Evolutionary conservation across 495 filamentous ascomycete species (phyloP).

Genomic region (Collariella sp.): DNA sequence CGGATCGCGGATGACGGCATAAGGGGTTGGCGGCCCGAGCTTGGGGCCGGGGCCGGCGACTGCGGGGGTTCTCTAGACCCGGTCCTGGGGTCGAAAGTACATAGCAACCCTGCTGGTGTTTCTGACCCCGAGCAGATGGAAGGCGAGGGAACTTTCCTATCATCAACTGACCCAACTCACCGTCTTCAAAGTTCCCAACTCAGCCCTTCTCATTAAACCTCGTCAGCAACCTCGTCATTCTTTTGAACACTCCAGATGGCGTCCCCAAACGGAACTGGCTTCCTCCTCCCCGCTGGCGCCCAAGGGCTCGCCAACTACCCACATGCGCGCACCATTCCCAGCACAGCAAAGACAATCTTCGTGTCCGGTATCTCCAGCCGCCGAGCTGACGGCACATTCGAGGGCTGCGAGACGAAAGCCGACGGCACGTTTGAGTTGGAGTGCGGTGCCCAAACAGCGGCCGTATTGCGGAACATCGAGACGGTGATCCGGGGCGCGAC

Average conservation of each 20-base stretch:
- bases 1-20: constrained; percentile 15
- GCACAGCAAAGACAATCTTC: constrained; percentile 19
- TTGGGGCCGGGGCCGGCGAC: background rate
- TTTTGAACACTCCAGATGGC: background rate
- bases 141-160: no score
- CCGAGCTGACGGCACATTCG: constrained; percentile 20
- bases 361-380: constrained; percentile 24
- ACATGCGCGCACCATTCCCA: constrained; percentile 21
- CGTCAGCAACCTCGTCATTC: no score
- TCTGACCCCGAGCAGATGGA: no score
- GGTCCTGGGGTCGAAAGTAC: no score
- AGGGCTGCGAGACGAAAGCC: constrained; percentile 13
- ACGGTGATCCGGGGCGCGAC: constrained; percentile 19
- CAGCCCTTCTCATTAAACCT: no score
- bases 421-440: constrained; percentile 15
- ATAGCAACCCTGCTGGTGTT: no score
- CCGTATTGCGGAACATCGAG: constrained; percentile 24
- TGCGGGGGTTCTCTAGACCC: background rate
- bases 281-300: constrained; percentile 15
- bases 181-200: no score
- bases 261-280: constrained; percentile 19
- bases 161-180: no score
- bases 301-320: constrained; percentile 26
- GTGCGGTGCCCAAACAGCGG: constrained; percentile 21
- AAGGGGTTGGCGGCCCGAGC: background rate